Evolutionary conservation across 2,329 filamentous ascomycete species (phyloP), one percentile per base, ranked within the genome.

Genomic region (Colletotrichum sp.): DNA sequence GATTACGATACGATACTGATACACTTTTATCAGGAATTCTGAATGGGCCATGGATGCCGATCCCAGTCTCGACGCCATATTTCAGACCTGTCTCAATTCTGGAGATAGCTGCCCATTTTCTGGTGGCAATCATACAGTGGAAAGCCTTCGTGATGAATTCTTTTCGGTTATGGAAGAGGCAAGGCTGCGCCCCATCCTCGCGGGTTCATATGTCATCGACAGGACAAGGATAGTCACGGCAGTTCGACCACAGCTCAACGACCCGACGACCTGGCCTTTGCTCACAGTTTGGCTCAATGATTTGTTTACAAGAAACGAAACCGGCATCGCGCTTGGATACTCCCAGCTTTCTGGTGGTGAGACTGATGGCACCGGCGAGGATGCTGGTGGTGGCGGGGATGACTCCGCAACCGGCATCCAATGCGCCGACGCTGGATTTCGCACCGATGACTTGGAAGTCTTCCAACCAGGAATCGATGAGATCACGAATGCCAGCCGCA

Each of bases 151-250:
- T n/a, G 55, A 59, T 0, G 15, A 59, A n/a, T 59, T 59, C 16
- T 30, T 12, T 6, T 59, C 55, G 8, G 22, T 26, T 24, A 26
- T 59, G 55, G 55, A 30, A 30, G 24, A 59, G 22, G 26, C 24
- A 12, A 24, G 3, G 1, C 1, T 59, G 26, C 55, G 55, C 1
- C 55, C 55, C 0, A 59, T 59, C 2, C 13, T 28, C 4, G 24
- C 2, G n/a, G 55, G 55, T 5, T 32, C 30, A 30, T 32, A 32
- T 2, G 55, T 28, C 15, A 59, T 59, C 10, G 55, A 59, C 26
- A 26, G 26, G 15, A 26, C 8, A 0, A 1, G 1, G 24, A 59
- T 59, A 6, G 55, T 3, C 0, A 1, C 24, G 26, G 26, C 15
- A 10, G 55, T 59, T 59, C 22, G 55, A 0, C 55, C 55, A 9